These are phyloP conservation scores for Populus davidiana DNA, from an alignment of 345 rosid species.

Conservation along the genomic window DNA sequence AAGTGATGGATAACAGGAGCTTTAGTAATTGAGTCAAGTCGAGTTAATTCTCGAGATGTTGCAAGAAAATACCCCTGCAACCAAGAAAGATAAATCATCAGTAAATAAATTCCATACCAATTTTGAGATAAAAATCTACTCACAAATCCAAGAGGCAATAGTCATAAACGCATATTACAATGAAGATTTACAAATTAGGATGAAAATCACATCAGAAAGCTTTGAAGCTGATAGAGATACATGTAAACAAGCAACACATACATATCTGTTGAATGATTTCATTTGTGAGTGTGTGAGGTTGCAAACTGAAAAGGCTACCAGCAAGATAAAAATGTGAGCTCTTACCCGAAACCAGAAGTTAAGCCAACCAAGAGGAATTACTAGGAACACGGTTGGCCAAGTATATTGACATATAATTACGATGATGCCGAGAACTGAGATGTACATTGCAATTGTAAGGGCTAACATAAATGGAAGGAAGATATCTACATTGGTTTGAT, in stretches of 20 bases:
- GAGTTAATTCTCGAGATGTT: conserved; percentile 82
- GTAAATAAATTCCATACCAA: neutral
- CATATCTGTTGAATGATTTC: neutral
- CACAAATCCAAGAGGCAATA: neutral
- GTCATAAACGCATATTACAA: neutral
- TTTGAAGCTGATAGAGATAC: neutral
- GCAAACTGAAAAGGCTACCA: neutral
- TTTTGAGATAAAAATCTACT: neutral
- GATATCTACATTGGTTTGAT: conserved; percentile 77
- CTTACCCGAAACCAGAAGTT: conserved; percentile 92
- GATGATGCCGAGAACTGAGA: conserved; percentile 71
- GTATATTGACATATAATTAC: conserved; percentile 86
- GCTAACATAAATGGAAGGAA: conserved; percentile 65
- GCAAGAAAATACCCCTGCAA: conserved; percentile 76
- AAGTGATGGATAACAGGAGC: conserved; percentile 95
- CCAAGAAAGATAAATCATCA: neutral
- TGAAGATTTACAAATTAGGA: conserved; percentile 1
- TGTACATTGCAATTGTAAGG: conserved; percentile 56
- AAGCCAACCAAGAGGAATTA: conserved; percentile 85
- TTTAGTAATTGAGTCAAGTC: conserved; percentile 88
- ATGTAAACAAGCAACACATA: neutral
- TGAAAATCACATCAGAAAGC: neutral
- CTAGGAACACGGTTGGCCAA: conserved; percentile 81
- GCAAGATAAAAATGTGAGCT: neutral
- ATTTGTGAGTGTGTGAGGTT: neutral